Conservation (phyloP, 2,329 filamentous ascomycete species). For the Ascochyta rabiei region DNA sequence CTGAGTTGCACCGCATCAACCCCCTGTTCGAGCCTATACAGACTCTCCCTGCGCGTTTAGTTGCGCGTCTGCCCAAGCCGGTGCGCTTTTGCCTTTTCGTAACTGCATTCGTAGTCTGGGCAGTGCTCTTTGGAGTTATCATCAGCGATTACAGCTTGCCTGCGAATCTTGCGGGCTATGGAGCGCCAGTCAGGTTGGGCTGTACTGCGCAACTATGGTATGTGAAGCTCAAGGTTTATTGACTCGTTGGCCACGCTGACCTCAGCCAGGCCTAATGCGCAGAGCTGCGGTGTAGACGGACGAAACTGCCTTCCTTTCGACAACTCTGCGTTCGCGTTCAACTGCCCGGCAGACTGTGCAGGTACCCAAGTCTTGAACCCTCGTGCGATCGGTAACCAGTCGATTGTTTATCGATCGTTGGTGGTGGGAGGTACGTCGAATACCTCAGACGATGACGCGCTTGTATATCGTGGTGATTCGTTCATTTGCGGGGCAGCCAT, state of each 20-base stretch:
- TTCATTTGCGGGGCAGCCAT: slow-evolving; percentile 48
- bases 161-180: slow-evolving; percentile 69
- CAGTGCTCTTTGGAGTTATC: slow-evolving; percentile 70
- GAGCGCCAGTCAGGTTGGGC: slow-evolving; percentile 67
- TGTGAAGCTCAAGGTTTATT: neutral
- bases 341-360: slow-evolving; percentile 62
- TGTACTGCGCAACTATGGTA: slow-evolving; percentile 74
- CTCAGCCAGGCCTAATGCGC: slow-evolving; percentile 35
- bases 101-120: slow-evolving; percentile 67
- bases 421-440: slow-evolving; percentile 67
- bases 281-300: slow-evolving; percentile 59
- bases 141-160: slow-evolving; percentile 64
- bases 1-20: slow-evolving; percentile 50
- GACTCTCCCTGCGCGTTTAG: slow-evolving; percentile 65
- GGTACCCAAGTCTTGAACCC: slow-evolving; percentile 56
- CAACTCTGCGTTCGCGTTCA: slow-evolving; percentile 58
- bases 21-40: slow-evolving; percentile 69
- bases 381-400: slow-evolving; percentile 61
- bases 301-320: slow-evolving; percentile 62
- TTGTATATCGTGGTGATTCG: slow-evolving; percentile 45
- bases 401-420: slow-evolving; percentile 68
- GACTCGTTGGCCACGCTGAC: slow-evolving; percentile 4
- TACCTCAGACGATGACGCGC: slow-evolving; percentile 15
- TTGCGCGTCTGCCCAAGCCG: slow-evolving; percentile 64
- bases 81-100: slow-evolving; percentile 63